Evolutionary conservation across 352 stramenopile species (phyloP).

Genomic region (Phytophthora ohioensis): DNA sequence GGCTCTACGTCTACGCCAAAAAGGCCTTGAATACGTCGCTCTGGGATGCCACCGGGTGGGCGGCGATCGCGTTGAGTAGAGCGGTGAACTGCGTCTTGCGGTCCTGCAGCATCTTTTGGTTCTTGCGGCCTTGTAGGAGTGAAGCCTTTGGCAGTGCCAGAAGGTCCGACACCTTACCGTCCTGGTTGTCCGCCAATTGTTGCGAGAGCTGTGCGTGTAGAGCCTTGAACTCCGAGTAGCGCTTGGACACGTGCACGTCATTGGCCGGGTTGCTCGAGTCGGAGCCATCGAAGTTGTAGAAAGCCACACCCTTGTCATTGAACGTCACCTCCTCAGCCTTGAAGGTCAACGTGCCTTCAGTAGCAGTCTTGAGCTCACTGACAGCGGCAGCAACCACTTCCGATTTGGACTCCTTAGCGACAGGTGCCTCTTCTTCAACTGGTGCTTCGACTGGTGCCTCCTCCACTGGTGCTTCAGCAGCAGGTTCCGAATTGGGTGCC

Average conservation of each 20-base stretch:
- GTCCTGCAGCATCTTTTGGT: slow-evolving; percentile 66
- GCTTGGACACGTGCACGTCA: slow-evolving; percentile 67
- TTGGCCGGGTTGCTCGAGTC: slow-evolving; percentile 54
- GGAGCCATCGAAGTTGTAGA: slow-evolving; percentile 62
- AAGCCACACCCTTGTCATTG: slow-evolving; percentile 45
- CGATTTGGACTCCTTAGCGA: slow-evolving; percentile 12
- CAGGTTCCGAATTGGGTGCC: slow-evolving; percentile 8
- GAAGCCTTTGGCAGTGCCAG: slow-evolving; percentile 60
- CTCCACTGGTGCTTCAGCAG: slow-evolving; percentile 8
- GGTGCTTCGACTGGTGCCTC: slow-evolving; percentile 7
- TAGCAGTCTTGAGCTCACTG: slow-evolving; percentile 21
- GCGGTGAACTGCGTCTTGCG: slow-evolving; percentile 63
- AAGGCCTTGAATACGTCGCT: slow-evolving; percentile 63
- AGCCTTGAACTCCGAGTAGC: slow-evolving; percentile 82
- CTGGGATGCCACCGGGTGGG: slow-evolving; percentile 54
- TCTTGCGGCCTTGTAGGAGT: slow-evolving; percentile 55
- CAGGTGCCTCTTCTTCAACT: slow-evolving; percentile 3
- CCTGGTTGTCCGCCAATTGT: slow-evolving; percentile 55
- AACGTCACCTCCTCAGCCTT: slow-evolving; percentile 33
- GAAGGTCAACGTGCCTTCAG: slow-evolving; percentile 21
- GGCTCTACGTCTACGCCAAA: slow-evolving; percentile 45
- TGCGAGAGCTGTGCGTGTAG: slow-evolving; percentile 60
- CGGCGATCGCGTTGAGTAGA: slow-evolving; percentile 66
- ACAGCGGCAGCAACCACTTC: slow-evolving; percentile 18
- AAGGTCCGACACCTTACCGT: slow-evolving; percentile 56